Conservation (phyloP, 139 green algal species). For the Chlorella sp. region DNA sequence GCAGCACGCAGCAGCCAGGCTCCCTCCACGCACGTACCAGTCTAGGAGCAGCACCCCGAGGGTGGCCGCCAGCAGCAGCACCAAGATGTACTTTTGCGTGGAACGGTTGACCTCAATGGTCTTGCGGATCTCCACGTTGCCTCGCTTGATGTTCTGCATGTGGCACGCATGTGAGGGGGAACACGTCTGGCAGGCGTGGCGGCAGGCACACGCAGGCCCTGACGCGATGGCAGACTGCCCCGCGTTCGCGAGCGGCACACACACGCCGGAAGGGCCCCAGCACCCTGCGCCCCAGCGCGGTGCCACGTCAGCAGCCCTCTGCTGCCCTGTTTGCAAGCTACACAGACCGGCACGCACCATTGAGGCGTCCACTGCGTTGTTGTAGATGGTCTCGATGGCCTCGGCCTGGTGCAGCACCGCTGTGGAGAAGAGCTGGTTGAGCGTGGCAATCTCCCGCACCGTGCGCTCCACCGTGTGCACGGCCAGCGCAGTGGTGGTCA, state of each 20-base stretch:
- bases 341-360: slow-evolving; percentile 1
- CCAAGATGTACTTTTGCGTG: slow-evolving; percentile 47
- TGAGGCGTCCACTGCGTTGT: slow-evolving; percentile 34
- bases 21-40: slow-evolving; percentile 49
- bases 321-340: too few relatives aligned
- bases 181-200: too few relatives aligned
- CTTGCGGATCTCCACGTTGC: slow-evolving; percentile 65
- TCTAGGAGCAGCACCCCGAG: slow-evolving; percentile 71
- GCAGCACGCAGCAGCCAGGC: too few relatives aligned
- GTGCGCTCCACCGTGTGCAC: slow-evolving; percentile 50
- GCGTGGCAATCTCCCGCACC: slow-evolving; percentile 63
- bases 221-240: too few relatives aligned
- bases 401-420: slow-evolving; percentile 67
- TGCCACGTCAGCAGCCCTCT: too few relatives aligned
- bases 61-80: slow-evolving; percentile 51
- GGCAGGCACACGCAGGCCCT: too few relatives aligned
- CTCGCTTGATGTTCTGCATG: slow-evolving; percentile 51
- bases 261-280: too few relatives aligned
- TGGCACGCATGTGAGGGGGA: neutral
- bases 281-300: too few relatives aligned
- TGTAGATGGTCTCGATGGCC: slow-evolving; percentile 76
- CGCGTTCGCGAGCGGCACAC: too few relatives aligned
- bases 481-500: slow-evolving; percentile 33
- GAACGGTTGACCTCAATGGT: slow-evolving; percentile 54
- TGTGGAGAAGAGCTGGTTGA: slow-evolving; percentile 71